A percentile compares a stretch with the other conserved stretches of the same genome.
phyloP scores from a whole-genome alignment of 148 eudicot genomes.

The Chenopodium suecicum region DNA sequence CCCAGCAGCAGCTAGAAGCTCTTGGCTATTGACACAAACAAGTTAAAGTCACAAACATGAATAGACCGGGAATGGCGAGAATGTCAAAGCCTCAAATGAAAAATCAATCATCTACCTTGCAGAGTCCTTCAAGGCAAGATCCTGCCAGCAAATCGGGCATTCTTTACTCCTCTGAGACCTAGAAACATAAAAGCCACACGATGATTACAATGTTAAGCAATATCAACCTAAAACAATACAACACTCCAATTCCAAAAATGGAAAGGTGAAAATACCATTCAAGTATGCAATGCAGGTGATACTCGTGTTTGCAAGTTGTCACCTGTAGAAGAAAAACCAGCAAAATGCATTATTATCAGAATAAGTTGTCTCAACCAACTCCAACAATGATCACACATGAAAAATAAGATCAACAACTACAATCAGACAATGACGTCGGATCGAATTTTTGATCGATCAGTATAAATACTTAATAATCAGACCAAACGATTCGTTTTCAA shows the following conservation, averaged over 20 bases:
- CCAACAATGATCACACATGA: background rate
- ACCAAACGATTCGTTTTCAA: background rate
- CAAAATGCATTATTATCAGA: background rate
- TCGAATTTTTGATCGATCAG: background rate
- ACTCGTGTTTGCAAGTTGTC: conserved; percentile 81
- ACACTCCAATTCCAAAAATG: background rate
- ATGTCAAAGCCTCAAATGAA: background rate
- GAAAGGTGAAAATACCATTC: conserved; percentile 53
- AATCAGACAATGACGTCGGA: background rate
- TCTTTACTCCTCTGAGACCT: conserved; percentile 86
- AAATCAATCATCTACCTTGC: conserved; percentile 44
- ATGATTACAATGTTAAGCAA: background rate
- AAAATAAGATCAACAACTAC: background rate
- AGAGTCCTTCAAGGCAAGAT: conserved; percentile 64
- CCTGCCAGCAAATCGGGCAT: conserved; percentile 85
- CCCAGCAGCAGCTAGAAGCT: conserved; percentile 62
- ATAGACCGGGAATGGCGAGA: background rate
- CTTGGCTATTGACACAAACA: conserved; percentile 48
- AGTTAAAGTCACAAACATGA: background rate
- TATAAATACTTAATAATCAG: background rate
- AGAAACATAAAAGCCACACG: background rate
- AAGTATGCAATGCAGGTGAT: conserved; percentile 83
- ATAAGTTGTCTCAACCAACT: background rate
- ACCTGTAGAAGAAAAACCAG: conserved; percentile 33
- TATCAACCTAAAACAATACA: background rate